Evolutionary conservation across 169 alveolate species (phyloP), one percentile per base, ranked within the genome.

Genomic region (Cryptosporidium parvum): DNA sequence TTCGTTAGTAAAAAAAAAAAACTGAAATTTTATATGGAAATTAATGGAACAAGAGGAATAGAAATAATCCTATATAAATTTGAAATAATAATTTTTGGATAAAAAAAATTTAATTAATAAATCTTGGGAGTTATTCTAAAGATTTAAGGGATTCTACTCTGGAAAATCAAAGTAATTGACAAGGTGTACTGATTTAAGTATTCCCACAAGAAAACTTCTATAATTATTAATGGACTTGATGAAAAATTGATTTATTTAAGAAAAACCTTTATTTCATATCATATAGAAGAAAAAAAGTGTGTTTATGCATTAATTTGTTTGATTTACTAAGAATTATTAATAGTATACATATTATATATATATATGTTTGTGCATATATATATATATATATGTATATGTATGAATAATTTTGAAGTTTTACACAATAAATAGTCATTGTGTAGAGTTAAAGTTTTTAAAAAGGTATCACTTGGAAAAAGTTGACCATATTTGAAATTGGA

Each of bases 1-100:
- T 5, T 65, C 33, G 72, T 65, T 14, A 65, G 72, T 65, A 65
- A 65, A 65, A 65, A n/a, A 29, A 33, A 65, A 65, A 29, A 65
- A 31, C 18, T 7, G 12, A 35, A 62, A 5, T 65, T 65, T 65
- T 21, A 48, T 48, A 65, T 31, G 51, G 26, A 65, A 65, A 65
- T 31, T 65, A 31, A 37, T 31, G 42, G 51, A 65, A 65, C 72
- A 21, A 65, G 72, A 37, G 72, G 51, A 65, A 65, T 12, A 29
- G n/a, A 62, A 56, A 23, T 7, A 56, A 56, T 8, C 67, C 67
- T 9, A 56, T 56, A 56, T 16, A n/a, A 65, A 31, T 65, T 65
- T 37, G 72, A 18, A 37, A 33, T 31, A n/a, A 31, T 65, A 65
- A 35, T 65, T 65, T 31, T 65, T 65, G 72, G 51, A 10, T 31